Evolutionary conservation across 768 basidiomycete genomes (phyloP), one percentile per base, ranked within the genome.

Genomic region (Boletus bicolor): DNA sequence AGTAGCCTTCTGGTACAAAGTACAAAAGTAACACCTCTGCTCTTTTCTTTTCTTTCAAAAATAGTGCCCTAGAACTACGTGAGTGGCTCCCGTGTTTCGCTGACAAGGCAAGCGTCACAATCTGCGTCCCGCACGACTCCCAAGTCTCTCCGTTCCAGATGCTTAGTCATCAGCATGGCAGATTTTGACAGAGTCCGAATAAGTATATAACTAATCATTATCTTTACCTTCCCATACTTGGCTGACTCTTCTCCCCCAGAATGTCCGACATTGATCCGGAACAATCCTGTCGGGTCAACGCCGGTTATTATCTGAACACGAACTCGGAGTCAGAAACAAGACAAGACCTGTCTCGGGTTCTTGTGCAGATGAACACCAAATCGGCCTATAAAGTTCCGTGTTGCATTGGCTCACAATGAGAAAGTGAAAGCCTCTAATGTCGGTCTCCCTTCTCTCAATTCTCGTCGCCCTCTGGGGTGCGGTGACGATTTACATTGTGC

Each of bases 401-500:
- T 30, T 17, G 7, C 5, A 36, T 44, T 28, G 34, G 3, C 9
- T 45, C 38, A 15, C 34, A 6, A 61, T 62, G 58, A 41, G 46
- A 44, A 47, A 50, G 30, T 24, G 11, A 17, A 47, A 47, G 2
- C 37, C 14, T 45, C 35, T 53, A 14, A 68, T 68, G 67, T 48
- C 57, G 19, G 19, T 64, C 35, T 55, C 59, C 47, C 10, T 52
- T 15, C 43, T 69, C 41, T 45, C 56, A 1, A 28, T 57, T 26
- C 54, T 69, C 34, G 53, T 68, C 28, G 69, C 54, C 1, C 56
- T 69, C 45, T 71, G 56, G 50, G 61, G 57, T 39, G 39, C 55
- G 3, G 55, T 63, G 19, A 60, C 61, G 19, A 36, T 67, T 14
- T 69, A 56, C 32, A 48, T 69, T 9, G 48, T 57, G 17, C 28